Percentiles rank a stretch among this genome's conserved stretches.
These are phyloP conservation scores for Nadsonia starkeyi-henricii DNA, from an alignment of 1,139 yeast species.

Conservation along the genomic window DNA sequence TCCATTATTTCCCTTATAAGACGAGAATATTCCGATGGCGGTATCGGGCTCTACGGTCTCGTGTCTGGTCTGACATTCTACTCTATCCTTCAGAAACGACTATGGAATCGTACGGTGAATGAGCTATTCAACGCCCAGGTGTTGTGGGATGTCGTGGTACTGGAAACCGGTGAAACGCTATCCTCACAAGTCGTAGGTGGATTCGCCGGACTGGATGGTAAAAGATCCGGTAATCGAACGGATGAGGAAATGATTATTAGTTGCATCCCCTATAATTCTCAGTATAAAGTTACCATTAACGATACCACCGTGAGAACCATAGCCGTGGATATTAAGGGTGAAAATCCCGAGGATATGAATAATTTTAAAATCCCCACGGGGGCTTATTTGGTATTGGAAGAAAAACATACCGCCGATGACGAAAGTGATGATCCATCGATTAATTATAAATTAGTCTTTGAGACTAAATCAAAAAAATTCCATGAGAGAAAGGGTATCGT, in stretches of 20 bases:
- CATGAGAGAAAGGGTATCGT: constrained; percentile 14
- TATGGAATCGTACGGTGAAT: constrained; percentile 17
- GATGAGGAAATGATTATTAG: constrained; percentile 16
- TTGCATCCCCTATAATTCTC: constrained; percentile 16
- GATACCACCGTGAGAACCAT: constrained; percentile 14
- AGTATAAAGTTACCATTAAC: constrained; percentile 16
- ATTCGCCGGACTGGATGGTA: too few relatives aligned
- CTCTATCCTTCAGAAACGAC: constrained; percentile 19
- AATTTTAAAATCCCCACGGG: constrained; percentile 2
- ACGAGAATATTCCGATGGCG: constrained; percentile 19
- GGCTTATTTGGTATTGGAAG: constrained; percentile 1
- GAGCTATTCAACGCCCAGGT: constrained; percentile 15
- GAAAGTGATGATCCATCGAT: constrained; percentile 8
- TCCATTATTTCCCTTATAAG: constrained; percentile 18
- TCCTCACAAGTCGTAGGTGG: constrained; percentile 15
- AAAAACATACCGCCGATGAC: constrained; percentile 3
- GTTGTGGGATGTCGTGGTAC: constrained; percentile 23
- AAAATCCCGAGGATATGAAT: constrained; percentile 4
- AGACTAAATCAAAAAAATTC: constrained; percentile 11
- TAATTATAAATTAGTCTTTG: constrained; percentile 13
- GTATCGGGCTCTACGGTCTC: constrained; percentile 18
- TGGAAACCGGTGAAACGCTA: constrained; percentile 21
- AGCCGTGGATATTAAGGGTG: constrained; percentile 13
- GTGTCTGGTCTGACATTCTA: constrained; percentile 20
- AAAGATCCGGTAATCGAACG: constrained; percentile 8